phyloP scores from a whole-genome alignment of 2,329 filamentous ascomycete species.

The Zymoseptoria pseudotritici region DNA sequence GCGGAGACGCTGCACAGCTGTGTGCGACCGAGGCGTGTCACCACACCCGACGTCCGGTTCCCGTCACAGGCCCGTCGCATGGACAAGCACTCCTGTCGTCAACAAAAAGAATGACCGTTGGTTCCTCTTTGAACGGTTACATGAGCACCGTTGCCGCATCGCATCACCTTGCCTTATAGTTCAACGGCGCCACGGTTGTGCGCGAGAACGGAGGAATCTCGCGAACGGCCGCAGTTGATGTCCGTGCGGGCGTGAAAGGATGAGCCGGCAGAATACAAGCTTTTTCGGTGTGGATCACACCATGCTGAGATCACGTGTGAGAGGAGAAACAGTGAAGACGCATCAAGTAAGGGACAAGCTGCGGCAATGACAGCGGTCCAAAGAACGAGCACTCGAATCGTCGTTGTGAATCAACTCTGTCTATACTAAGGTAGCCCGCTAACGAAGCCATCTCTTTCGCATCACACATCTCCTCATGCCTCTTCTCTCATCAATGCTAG shows the following conservation, averaged over 20 bases:
- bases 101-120: background rate
- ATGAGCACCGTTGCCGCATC: background rate
- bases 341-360: background rate
- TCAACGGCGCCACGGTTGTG: background rate
- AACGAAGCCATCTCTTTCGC: background rate
- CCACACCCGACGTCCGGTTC: background rate
- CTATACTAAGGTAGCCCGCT: background rate
- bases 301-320: background rate
- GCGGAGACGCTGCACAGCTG: background rate
- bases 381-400: background rate
- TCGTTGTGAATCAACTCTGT: background rate
- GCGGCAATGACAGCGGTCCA: background rate
- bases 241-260: background rate
- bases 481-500: background rate
- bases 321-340: background rate
- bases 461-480: background rate
- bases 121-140: background rate
- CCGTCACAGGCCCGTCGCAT: background rate
- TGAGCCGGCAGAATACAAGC: background rate
- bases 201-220: background rate
- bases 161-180: background rate
- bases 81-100: background rate
- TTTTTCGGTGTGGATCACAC: background rate
- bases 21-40: background rate
- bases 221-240: background rate